Base-by-base conservation (phyloP, 2,329 filamentous ascomycete species). In the Zopfia rhizophila region DNA sequence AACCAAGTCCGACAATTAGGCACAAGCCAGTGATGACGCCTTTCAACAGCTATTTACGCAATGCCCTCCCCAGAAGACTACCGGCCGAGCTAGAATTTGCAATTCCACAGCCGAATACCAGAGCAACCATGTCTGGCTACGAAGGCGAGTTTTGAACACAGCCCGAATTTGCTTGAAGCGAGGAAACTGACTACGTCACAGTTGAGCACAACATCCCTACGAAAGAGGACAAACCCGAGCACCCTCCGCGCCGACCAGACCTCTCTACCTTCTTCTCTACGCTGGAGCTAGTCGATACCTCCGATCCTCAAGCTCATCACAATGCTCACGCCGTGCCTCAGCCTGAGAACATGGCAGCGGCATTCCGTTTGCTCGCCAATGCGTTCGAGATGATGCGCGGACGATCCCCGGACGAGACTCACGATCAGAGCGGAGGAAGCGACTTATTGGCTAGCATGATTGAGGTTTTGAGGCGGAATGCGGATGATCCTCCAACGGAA, bases 221-320 rank as follows among this genome's bases (percentile, higher is more conserved):
- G 36, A 63, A 72, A 27, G 60, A 72, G 16, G 47, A 63, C 45
- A 68, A 63, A 44, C 55, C 67, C 40, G 62, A 64, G 51, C 70
- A 71, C 13, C 69, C 70, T 23, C 71, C 72, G 41, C 82, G 82
- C 53, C 80, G 83, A 38, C 84, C 84, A 19, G 84, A 87, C 65
- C 78, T 87, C 28, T 83, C 80, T 28, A 84, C 83, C 58, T 87
- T 87, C 75, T 86, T 86, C 73, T 78, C 79, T 45, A 80, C 81
- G 31, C 80, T 87, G 48, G 81, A 85, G 58, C 78, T 84, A 45
- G 73, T 79, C 21, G 77, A 80, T 50, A 83, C 80, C 7, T 80
- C 78, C 21, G 76, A 80, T 61, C 69, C 75, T 5, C 68, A 73
- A 44, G 60, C 70, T 32, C 80, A 79, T 30, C 76, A 77, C 41